Percentiles rank a stretch among this genome's conserved stretches.
Conservation (phyloP, 352 stramenopile species). For the Pythium utonaiense region DNA sequence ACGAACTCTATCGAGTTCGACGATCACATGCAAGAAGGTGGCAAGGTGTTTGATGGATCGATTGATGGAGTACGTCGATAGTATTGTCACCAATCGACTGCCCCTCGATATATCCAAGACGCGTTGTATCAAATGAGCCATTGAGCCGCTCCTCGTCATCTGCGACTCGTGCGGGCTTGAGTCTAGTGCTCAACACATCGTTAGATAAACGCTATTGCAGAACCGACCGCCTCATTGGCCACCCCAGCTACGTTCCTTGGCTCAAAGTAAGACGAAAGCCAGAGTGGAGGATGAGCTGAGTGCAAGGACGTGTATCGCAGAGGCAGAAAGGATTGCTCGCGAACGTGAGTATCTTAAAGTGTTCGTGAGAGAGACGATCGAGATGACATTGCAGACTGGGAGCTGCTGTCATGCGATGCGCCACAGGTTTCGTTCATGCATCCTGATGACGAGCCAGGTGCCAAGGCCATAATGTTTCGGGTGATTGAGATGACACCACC, state of each 20-base stretch:
- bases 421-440: not conserved
- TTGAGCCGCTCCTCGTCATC: conserved; percentile 3
- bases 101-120: not conserved
- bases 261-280: not conserved
- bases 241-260: not conserved
- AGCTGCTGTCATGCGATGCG: not conserved
- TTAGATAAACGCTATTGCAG: too few species aligned
- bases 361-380: not conserved
- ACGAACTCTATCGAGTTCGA: conserved; percentile 8
- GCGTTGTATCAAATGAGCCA: not conserved
- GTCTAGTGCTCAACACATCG: too few species aligned
- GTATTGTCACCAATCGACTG: conserved; percentile 5
- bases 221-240: not conserved
- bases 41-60: not conserved
- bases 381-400: not conserved
- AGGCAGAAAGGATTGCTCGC: too few species aligned
- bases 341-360: not conserved
- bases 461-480: not conserved
- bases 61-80: conserved; percentile 7
- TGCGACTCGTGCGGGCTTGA: not conserved
- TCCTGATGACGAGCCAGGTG: not conserved
- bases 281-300: too few species aligned
- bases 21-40: not conserved
- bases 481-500: conserved; percentile 2
- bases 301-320: too few species aligned